Conservation (phyloP, 2,329 filamentous ascomycete genomes). For the Pseudogymnoascus pannorum region DNA sequence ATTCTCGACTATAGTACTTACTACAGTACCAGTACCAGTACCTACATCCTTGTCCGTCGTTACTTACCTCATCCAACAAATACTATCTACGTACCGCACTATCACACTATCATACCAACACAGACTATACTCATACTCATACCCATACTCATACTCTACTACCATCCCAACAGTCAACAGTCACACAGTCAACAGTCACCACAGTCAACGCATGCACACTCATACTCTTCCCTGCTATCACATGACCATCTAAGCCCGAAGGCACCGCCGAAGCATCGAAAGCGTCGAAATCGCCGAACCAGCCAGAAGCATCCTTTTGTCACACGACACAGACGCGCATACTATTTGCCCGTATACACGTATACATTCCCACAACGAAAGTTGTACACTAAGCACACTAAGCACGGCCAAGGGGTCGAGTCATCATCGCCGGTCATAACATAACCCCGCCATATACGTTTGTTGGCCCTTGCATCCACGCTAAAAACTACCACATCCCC, state of each 20-base stretch:
- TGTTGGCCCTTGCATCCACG: neutral
- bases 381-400: neutral
- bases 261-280: neutral
- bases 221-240: neutral
- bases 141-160: neutral
- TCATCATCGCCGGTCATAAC: neutral
- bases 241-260: neutral
- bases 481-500: neutral
- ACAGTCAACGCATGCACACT: too few species aligned
- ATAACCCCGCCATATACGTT: neutral
- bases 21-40: too few species aligned
- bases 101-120: too few species aligned
- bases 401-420: slow-evolving; percentile 3
- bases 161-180: neutral
- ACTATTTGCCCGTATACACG: neutral
- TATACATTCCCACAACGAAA: neutral
- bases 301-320: neutral
- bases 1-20: too few species aligned
- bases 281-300: too few species aligned
- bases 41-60: neutral
- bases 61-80: neutral
- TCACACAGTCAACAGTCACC: too few species aligned
- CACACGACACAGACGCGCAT: slow-evolving; percentile 1
- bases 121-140: neutral
- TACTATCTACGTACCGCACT: too few species aligned